phyloP scores from a whole-genome alignment of 805 yeast genomes.

The Candida chauliodis region DNA sequence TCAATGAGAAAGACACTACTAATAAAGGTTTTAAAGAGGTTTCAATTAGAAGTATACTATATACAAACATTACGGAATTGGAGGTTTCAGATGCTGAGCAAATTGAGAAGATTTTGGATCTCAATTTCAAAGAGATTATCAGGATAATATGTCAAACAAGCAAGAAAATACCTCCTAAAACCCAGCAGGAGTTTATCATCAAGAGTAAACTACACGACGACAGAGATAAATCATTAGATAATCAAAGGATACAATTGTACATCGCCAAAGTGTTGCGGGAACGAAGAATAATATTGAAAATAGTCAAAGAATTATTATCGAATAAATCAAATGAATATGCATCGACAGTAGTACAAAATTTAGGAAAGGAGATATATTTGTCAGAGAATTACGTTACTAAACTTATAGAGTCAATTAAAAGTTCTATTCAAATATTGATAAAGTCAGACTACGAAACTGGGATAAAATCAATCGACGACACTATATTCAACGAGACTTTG shows the following conservation, averaged over 20 bases:
- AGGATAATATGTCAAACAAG: slow-evolving; percentile 44
- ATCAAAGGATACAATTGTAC: slow-evolving; percentile 31
- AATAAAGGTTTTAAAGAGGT: slow-evolving; percentile 23
- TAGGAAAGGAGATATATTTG: slow-evolving; percentile 37
- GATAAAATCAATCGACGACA: slow-evolving; percentile 15
- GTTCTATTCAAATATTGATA: slow-evolving; percentile 11
- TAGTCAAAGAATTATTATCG: slow-evolving; percentile 45
- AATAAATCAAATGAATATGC: slow-evolving; percentile 30
- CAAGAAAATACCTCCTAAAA: slow-evolving; percentile 32
- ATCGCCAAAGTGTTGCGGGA: slow-evolving; percentile 45
- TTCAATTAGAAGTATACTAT: slow-evolving; percentile 38
- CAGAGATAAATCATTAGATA: slow-evolving; percentile 24
- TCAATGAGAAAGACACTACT: slow-evolving; percentile 10
- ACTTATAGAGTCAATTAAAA: slow-evolving; percentile 17
- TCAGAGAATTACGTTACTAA: slow-evolving; percentile 25
- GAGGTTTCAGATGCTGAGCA: slow-evolving; percentile 38
- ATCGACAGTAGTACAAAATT: slow-evolving; percentile 28
- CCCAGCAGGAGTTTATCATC: slow-evolving; percentile 19
- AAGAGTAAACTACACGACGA: slow-evolving; percentile 34
- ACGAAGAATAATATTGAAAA: slow-evolving; percentile 45
- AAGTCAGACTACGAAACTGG: slow-evolving; percentile 12
- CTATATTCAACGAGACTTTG: slow-evolving; percentile 27
- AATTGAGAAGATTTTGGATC: slow-evolving; percentile 33
- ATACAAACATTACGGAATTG: slow-evolving; percentile 29
- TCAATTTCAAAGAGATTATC: slow-evolving; percentile 45